phyloP scores from a whole-genome alignment of 202 grass and related monocot species.

The Bolboschoenoplectus hybrid region DNA sequence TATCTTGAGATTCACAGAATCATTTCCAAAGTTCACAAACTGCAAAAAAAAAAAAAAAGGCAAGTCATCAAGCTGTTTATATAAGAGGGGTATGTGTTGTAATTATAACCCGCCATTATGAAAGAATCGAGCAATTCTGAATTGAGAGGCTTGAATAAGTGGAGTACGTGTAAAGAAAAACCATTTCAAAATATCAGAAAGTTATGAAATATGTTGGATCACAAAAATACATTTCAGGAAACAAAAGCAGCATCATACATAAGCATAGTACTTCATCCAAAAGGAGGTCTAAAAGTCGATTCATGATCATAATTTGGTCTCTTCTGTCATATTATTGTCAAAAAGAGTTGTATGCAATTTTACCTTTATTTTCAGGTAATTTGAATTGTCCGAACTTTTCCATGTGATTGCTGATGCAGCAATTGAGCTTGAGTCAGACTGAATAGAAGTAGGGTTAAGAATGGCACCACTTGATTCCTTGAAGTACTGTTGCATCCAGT shows the following conservation, averaged over 20 bases:
- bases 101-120: neutral
- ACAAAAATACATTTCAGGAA: neutral
- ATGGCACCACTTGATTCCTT: slow-evolving; percentile 64
- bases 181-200: slow-evolving; percentile 7
- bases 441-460: slow-evolving; percentile 54
- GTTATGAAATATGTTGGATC: neutral
- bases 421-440: slow-evolving; percentile 52
- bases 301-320: neutral
- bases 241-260: neutral
- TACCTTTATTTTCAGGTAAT: slow-evolving; percentile 75
- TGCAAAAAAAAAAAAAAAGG: slow-evolving; percentile 38
- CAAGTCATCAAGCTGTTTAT: neutral
- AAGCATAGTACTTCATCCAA: neutral
- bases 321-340: neutral
- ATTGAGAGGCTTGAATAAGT: neutral
- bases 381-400: slow-evolving; percentile 46
- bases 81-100: neutral
- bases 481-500: slow-evolving; percentile 81
- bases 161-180: neutral
- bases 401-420: slow-evolving; percentile 71
- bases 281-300: neutral
- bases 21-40: slow-evolving; percentile 76
- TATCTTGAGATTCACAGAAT: slow-evolving; percentile 53
- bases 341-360: neutral
- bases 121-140: neutral